phyloP scores from a whole-genome alignment of 2,329 filamentous ascomycete species.

The Orbilia quercus region DNA sequence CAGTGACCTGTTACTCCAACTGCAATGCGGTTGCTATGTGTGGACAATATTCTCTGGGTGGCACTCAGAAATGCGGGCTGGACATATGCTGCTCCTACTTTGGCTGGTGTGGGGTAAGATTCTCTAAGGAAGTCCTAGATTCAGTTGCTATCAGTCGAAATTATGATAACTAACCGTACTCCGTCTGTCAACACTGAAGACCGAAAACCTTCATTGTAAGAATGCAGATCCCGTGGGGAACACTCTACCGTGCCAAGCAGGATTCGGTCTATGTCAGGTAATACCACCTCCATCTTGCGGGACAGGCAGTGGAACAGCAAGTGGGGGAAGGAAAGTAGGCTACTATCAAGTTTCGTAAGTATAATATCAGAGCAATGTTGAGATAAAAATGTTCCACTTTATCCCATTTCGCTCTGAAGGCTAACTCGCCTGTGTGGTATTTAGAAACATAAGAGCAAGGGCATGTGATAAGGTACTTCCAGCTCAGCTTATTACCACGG shows the following conservation, averaged over 20 bases:
- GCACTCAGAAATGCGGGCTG: constrained; percentile 21
- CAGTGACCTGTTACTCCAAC: constrained; percentile 22
- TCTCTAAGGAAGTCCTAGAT: too few species aligned
- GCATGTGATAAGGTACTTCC: constrained; percentile 62
- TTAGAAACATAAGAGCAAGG: constrained; percentile 58
- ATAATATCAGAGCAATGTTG: not conserved
- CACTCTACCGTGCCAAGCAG: constrained; percentile 28
- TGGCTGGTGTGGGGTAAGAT: constrained; percentile 37
- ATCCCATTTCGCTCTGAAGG: too few species aligned
- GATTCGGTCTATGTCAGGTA: constrained; percentile 13
- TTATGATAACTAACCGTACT: not conserved
- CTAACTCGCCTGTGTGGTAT: not conserved
- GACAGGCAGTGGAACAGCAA: constrained; percentile 31
- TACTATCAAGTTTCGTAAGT: constrained; percentile 46
- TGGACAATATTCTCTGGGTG: constrained; percentile 25
- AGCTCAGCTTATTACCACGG: constrained; percentile 61
- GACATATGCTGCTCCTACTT: constrained; percentile 37
- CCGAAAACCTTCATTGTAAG: constrained; percentile 10
- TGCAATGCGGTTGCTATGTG: constrained; percentile 35
- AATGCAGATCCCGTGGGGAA: constrained; percentile 36
- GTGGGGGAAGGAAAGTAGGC: constrained; percentile 25
- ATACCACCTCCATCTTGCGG: constrained; percentile 33
- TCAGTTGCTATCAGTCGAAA: too few species aligned
- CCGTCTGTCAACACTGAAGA: constrained; percentile 3
- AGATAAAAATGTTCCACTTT: too few species aligned